Evolutionary conservation across 306 rosid species (phyloP), one percentile per base, ranked within the genome.

Genomic region (Mimosa pudica): DNA sequence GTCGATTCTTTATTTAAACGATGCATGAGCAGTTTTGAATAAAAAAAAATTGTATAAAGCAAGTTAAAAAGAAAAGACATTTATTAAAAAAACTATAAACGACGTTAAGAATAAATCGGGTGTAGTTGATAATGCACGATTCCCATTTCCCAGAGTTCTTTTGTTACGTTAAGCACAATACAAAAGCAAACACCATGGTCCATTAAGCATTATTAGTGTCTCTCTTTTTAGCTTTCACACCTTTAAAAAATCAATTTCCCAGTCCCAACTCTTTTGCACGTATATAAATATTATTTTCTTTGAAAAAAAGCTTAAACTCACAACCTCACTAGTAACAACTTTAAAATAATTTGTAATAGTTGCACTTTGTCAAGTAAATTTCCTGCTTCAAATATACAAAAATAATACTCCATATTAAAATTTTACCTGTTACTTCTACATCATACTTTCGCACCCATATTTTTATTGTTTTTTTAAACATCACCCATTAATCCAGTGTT

Each of bases 161-260:
- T 49, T 70, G 81, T 61, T 73, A 80, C 85, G 77, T 74, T 73
- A 72, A 68, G 78, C 66, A 58, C 68, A 35, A 82, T 74, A 79
- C 42, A 63, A 2, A 79, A 62, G 79, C 63, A 79, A 80, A 82
- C 66, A 9, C 72, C 90, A 41, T 74, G 17, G 24, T 70, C 75
- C 84, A 75, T 72, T 66, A n/a, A n/a, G 77, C 81, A 79, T 84
- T 46, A 79, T 89, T 84, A 73, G 44, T 51, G 48, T 54, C 79
- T 54, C 12, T 75, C 74, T 71, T 62, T 68, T 86, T 83, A 14
- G 81, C 73, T 8, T 66, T 14, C 45, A 38, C 4, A 1, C 18
- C 24, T 8, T 17, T 1, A 17, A 41, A 66, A 36, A 66, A 84
- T 76, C 6, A 45, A 14, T 55, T 55, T n/a, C 61, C 61, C n/a